Evolutionary conservation across 148 eudicot species (phyloP).

Genomic region (Camellia japonica): DNA sequence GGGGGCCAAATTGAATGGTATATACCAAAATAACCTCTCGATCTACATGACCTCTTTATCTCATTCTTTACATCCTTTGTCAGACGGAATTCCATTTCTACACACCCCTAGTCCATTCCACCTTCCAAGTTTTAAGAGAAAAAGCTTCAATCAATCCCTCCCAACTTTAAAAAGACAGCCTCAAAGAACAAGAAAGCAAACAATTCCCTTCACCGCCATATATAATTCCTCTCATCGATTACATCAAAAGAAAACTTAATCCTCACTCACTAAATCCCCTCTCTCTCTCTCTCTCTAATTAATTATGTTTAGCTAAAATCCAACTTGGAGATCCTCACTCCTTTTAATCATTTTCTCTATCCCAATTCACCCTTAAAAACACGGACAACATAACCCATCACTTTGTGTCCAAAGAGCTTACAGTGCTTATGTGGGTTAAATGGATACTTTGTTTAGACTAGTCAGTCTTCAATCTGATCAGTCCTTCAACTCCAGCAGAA

Average conservation of each 20-base stretch:
- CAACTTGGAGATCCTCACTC: conserved; percentile 37
- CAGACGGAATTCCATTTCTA: conserved; percentile 11
- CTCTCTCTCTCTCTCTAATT: not conserved
- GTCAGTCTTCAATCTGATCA: conserved; percentile 58
- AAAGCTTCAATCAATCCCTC: conserved; percentile 8
- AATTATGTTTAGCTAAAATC: conserved; percentile 34
- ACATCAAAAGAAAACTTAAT: conserved; percentile 31
- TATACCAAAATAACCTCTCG: too few relatives aligned
- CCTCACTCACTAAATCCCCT: conserved; percentile 13
- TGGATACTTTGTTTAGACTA: conserved; percentile 91
- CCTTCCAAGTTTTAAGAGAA: conserved; percentile 10
- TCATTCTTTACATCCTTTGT: conserved; percentile 29
- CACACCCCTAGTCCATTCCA: conserved; percentile 12
- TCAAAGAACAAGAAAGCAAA: not conserved
- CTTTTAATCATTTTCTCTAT: conserved; percentile 11
- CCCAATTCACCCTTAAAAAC: conserved; percentile 26
- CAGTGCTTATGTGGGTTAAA: conserved; percentile 34
- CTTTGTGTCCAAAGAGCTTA: conserved; percentile 9
- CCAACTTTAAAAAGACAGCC: not conserved
- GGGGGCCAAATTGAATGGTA: too few relatives aligned
- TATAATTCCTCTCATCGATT: conserved; percentile 36
- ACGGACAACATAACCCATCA: conserved; percentile 12
- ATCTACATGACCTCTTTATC: not conserved
- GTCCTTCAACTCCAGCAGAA: conserved; percentile 52
- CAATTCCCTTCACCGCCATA: conserved; percentile 4